Conservation (phyloP, 305 asterid genomes). For the Fraxinus paxiana region DNA sequence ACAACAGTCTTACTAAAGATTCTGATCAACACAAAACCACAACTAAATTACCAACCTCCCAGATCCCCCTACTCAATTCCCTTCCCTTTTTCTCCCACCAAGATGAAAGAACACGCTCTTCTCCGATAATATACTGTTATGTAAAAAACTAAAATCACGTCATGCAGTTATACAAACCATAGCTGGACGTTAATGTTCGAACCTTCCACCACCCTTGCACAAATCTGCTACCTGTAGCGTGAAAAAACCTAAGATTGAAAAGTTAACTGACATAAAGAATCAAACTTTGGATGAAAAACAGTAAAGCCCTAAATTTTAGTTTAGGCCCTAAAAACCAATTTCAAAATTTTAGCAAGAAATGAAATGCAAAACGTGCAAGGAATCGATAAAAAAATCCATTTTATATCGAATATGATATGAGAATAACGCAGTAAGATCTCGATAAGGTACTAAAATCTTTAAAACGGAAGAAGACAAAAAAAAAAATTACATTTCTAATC, state of each 20-base stretch:
- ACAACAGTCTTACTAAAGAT: constrained; percentile 1
- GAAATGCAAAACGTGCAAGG: neutral
- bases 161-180: constrained; percentile 13
- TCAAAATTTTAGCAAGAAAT: constrained; percentile 3
- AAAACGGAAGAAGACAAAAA: neutral
- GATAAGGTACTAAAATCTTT: neutral
- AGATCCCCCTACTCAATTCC: neutral
- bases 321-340: constrained; percentile 22
- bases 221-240: constrained; percentile 33
- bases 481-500: neutral
- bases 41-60: constrained; percentile 1
- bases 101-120: neutral
- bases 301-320: constrained; percentile 31
- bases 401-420: neutral
- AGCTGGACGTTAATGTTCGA: constrained; percentile 5
- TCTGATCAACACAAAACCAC: constrained; percentile 8
- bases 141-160: constrained; percentile 13
- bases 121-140: neutral
- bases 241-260: constrained; percentile 18
- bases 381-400: neutral
- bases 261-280: constrained; percentile 6
- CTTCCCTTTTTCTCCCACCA: neutral
- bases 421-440: neutral
- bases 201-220: constrained; percentile 7
- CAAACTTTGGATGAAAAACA: constrained; percentile 3